Evolutionary conservation across 371 early-diverging fungal genomes (phyloP).

Genomic region (Lichtheimia ornata): DNA sequence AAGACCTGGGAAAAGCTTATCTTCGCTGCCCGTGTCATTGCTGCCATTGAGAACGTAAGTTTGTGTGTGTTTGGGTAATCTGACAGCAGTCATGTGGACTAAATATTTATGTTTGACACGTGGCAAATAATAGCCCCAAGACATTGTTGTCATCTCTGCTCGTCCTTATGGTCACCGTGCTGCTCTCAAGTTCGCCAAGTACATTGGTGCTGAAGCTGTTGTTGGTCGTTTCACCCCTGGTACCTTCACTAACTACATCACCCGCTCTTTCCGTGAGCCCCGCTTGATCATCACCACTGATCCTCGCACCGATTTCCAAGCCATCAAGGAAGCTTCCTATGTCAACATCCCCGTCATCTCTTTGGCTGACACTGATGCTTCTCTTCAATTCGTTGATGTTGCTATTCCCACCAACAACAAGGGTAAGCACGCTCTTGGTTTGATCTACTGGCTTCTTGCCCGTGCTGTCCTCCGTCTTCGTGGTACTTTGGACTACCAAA

Average conservation of each 20-base stretch:
- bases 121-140: conserved; percentile 58
- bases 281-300: conserved; percentile 97
- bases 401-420: conserved; percentile 99
- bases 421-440: conserved; percentile 97
- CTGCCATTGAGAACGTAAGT: conserved; percentile 86
- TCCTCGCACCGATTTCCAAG: conserved; percentile 98
- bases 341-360: conserved; percentile 99
- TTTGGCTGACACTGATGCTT: conserved; percentile 97
- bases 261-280: conserved; percentile 98
- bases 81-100: too few relatives aligned
- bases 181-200: conserved; percentile 96
- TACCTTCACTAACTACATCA: conserved; percentile 99
- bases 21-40: conserved; percentile 98
- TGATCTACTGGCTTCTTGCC: conserved; percentile 96
- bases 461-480: conserved; percentile 98
- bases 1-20: conserved; percentile 99
- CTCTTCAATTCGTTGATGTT: conserved; percentile 94
- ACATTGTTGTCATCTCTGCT: conserved; percentile 94
- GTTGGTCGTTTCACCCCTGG: conserved; percentile 99
- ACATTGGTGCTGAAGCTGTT: conserved; percentile 96
- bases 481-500: conserved; percentile 82
- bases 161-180: conserved; percentile 99
- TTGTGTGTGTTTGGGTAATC: neutral
- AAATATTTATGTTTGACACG: too few relatives aligned
- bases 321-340: conserved; percentile 97